Evolutionary conservation across 2,329 filamentous ascomycete genomes (phyloP), one percentile per base, ranked within the genome.

Genomic region (Cercospora brassicicola): DNA sequence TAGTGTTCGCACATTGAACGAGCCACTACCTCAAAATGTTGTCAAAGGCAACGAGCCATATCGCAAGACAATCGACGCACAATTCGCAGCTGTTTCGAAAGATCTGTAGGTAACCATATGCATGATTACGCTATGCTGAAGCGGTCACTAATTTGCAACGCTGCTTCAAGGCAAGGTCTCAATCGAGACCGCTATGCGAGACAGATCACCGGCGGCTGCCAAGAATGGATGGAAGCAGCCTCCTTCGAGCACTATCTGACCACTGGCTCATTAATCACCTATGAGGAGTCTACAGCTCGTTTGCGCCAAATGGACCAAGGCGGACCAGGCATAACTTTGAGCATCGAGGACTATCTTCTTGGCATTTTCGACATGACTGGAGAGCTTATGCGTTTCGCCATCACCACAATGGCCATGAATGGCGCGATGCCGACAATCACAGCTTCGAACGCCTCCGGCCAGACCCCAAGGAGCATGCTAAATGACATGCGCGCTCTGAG

Each of bases 311-410:
- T 84, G 69, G 78, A 80, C 60, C 73, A 74, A 10, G 76, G 79
- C 6, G 79, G 76, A 2, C 78, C 81, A 0, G 84, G 84, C 1
- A 85, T 97, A 2, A 75, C 84, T 0, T 83, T 97, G 20, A 92
- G 91, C 1, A 85, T 89, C 28, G 88, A 94, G 65, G 95, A 99
- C 79, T 98, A 97, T 78, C 82, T 97, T 67, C 90, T 95, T 70
- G 95, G 94, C 8, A 81, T 99, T 2, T 97, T 97, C 76, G 95
- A 99, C 79, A 87, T 98, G 73, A 94, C 94, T 1, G 95, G 95
- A 45, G 95, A 99, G 82, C 85, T 98, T 83, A 99, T 99, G 95
- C 88, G 94, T 31, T 98, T 97, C 80, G 93, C 93, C 0, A 95
- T 97, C 61, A 94, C 94, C 5, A 89, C 89, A 28, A 91, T 96